These are phyloP conservation scores for Phytophthora sojae DNA, from an alignment of 352 stramenopile genomes.

Conservation along the genomic window DNA sequence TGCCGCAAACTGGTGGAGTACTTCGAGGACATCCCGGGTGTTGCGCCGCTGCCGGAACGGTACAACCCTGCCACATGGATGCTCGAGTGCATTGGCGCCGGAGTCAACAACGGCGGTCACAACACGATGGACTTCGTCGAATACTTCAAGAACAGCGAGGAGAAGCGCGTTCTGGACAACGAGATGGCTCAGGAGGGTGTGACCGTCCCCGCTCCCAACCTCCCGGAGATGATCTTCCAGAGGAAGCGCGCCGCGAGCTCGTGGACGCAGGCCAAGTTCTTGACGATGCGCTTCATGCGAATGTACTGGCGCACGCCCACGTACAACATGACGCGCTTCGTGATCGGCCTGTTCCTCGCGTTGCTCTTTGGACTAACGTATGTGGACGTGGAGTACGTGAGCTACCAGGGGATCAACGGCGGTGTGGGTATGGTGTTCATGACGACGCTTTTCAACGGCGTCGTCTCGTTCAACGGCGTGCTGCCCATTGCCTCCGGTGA, in stretches of 20 bases:
- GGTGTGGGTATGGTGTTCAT: conserved; percentile 82
- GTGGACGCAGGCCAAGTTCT: conserved; percentile 42
- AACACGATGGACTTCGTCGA: conserved; percentile 44
- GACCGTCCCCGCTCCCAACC: conserved; percentile 36
- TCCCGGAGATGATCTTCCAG: conserved; percentile 42
- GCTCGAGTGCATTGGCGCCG: conserved; percentile 52
- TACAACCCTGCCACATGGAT: conserved; percentile 75
- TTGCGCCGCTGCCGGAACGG: conserved; percentile 13
- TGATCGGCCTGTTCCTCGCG: conserved; percentile 45
- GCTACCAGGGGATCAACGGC: conserved; percentile 37
- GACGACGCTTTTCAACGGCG: conserved; percentile 62
- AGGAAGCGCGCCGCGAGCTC: conserved; percentile 46
- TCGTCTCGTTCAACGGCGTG: conserved; percentile 31
- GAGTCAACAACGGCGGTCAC: conserved; percentile 23
- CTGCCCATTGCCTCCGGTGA: conserved; percentile 55
- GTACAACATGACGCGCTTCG: conserved; percentile 83
- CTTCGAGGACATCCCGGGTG: conserved; percentile 30
- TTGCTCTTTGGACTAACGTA: conserved; percentile 26
- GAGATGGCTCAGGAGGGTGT: conserved; percentile 46
- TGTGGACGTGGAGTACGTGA: conserved; percentile 37
- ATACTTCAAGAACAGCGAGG: conserved; percentile 32
- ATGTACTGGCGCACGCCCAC: conserved; percentile 86
- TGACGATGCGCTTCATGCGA: conserved; percentile 52
- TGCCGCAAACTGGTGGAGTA: conserved; percentile 35
- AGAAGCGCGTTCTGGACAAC: conserved; percentile 32